phyloP scores from a whole-genome alignment of 768 basidiomycete species.

The Amanita thiersii region DNA sequence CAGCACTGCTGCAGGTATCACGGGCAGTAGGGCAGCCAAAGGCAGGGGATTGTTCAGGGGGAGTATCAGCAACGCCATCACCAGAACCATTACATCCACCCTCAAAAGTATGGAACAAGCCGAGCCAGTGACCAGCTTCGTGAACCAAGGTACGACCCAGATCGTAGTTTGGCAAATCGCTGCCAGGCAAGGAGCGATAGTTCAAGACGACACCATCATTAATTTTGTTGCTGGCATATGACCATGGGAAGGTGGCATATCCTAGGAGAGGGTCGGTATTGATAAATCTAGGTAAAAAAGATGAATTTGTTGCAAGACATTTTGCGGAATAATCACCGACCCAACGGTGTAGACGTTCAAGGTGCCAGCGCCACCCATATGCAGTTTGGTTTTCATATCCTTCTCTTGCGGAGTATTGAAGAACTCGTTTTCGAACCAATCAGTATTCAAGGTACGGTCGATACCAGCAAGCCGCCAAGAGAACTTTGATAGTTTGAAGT shows the following conservation, averaged over 20 bases:
- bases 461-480: constrained; percentile 21
- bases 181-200: constrained; percentile 20
- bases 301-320: not conserved
- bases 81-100: constrained; percentile 17
- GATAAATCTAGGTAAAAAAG: constrained; percentile 14
- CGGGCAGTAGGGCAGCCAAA: constrained; percentile 21
- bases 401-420: constrained; percentile 17
- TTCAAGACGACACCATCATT: constrained; percentile 28
- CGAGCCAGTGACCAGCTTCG: constrained; percentile 28
- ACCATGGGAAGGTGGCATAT: constrained; percentile 27
- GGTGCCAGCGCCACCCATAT: constrained; percentile 20
- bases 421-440: constrained; percentile 26
- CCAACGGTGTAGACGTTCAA: constrained; percentile 34
- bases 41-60: constrained; percentile 17
- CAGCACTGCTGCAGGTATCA: constrained; percentile 18
- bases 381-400: constrained; percentile 25
- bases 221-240: constrained; percentile 19
- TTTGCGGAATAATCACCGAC: constrained; percentile 8
- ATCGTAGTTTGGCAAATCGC: constrained; percentile 21
- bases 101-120: constrained; percentile 30
- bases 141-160: constrained; percentile 20
- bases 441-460: constrained; percentile 21
- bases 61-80: constrained; percentile 21
- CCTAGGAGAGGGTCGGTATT: constrained; percentile 21
- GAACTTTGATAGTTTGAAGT: constrained; percentile 21